These are phyloP conservation scores for Pseudogymnoascus sp. DNA, from an alignment of 2,329 filamentous ascomycete genomes.

Conservation along the genomic window DNA sequence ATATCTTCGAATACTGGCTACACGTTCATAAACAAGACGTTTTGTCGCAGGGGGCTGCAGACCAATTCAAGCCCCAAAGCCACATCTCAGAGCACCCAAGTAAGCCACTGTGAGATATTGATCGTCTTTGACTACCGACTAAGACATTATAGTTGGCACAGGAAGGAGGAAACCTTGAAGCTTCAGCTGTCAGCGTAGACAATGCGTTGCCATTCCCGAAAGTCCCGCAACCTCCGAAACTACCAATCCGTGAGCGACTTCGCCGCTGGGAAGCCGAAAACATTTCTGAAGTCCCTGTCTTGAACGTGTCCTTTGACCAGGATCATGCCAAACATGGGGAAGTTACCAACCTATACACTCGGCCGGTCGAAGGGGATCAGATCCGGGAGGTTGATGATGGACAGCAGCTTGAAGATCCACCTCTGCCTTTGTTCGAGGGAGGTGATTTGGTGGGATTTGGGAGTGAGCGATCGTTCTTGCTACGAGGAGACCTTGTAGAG, in stretches of 20 bases:
- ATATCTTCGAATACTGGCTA: neutral
- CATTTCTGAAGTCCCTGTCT: neutral
- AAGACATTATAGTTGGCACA: neutral
- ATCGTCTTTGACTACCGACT: neutral
- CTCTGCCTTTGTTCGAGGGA: conserved; percentile 33
- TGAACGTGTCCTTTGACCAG: neutral
- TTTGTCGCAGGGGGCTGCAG: neutral
- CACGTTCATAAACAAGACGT: neutral
- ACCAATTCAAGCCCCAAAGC: neutral
- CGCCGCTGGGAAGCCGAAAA: conserved; percentile 4
- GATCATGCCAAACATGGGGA: neutral
- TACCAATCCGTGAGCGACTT: conserved; percentile 10
- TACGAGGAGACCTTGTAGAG: conserved; percentile 32
- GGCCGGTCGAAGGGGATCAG: neutral
- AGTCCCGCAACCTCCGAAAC: neutral
- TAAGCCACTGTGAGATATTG: neutral
- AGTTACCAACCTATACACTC: conserved; percentile 3
- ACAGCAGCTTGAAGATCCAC: neutral
- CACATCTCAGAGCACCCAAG: neutral
- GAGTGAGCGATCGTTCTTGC: conserved; percentile 25
- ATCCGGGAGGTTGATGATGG: neutral
- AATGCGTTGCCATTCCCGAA: neutral
- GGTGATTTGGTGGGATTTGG: conserved; percentile 45
- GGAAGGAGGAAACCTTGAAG: neutral
- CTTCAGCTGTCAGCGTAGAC: neutral